Evolutionary conservation across 345 rosid genomes (phyloP).

Genomic region (Corchorus olitorius): DNA sequence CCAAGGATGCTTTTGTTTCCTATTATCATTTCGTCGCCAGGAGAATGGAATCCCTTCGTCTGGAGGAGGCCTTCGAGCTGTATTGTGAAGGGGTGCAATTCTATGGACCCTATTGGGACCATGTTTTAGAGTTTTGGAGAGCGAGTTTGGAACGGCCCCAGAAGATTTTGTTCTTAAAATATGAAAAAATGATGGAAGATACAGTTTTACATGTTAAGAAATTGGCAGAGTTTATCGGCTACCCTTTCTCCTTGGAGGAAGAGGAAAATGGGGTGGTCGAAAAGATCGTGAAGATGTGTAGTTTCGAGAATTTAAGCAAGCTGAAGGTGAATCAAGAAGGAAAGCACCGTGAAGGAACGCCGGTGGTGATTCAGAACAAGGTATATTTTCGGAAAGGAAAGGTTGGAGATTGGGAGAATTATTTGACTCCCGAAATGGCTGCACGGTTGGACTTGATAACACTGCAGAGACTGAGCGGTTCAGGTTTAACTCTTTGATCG

Average conservation of each 20-base stretch:
- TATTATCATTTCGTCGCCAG: neutral
- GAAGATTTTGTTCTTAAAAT: constrained; percentile 28
- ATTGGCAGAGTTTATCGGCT: constrained; percentile 27
- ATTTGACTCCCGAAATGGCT: constrained; percentile 12
- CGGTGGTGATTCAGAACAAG: neutral
- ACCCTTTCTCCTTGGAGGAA: constrained; percentile 20
- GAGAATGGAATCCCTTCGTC: neutral
- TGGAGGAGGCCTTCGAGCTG: constrained; percentile 14
- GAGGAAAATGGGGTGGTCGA: constrained; percentile 17
- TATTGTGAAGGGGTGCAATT: neutral
- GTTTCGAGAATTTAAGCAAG: constrained; percentile 25
- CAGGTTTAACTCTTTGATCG: neutral
- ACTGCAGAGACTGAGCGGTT: neutral
- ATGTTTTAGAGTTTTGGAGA: constrained; percentile 31
- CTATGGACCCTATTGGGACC: constrained; percentile 39
- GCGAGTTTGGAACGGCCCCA: constrained; percentile 28
- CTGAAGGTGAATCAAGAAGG: constrained; percentile 24
- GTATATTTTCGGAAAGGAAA: constrained; percentile 32
- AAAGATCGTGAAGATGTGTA: constrained; percentile 23
- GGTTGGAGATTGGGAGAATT: constrained; percentile 8
- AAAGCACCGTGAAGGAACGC: neutral
- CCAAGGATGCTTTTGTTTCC: constrained; percentile 11
- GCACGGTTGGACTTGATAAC: neutral
- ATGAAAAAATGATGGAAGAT: constrained; percentile 24
- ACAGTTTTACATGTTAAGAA: constrained; percentile 17